phyloP scores from a whole-genome alignment of 2,329 filamentous ascomycete genomes.

The Pseudogymnoascus sp. region DNA sequence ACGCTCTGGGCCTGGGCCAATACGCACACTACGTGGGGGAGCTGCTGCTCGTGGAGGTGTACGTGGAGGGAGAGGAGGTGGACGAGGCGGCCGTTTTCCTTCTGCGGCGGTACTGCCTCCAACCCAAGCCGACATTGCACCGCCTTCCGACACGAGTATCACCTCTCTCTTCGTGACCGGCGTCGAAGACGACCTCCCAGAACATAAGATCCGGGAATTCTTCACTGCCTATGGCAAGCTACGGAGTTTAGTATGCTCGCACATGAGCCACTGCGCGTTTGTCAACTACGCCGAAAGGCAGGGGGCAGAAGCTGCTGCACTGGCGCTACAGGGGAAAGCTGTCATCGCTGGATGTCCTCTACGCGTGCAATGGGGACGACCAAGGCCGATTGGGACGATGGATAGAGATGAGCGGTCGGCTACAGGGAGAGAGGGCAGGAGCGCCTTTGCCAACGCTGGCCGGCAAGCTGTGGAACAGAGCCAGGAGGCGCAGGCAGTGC shows the following conservation, averaged over 20 bases:
- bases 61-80: conserved; percentile 33
- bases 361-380: conserved; percentile 84
- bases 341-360: conserved; percentile 87
- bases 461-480: conserved; percentile 29
- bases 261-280: conserved; percentile 95
- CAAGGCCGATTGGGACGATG: conserved; percentile 85
- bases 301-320: conserved; percentile 77
- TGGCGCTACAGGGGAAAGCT: conserved; percentile 76
- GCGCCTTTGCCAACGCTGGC: conserved; percentile 42
- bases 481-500: conserved; percentile 18
- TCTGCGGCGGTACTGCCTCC: conserved; percentile 68
- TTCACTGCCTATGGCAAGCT: conserved; percentile 86
- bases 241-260: conserved; percentile 87
- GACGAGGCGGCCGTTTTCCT: conserved; percentile 49
- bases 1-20: conserved; percentile 61
- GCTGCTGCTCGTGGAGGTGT: conserved; percentile 30
- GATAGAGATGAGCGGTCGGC: conserved; percentile 75
- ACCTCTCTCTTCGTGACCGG: conserved; percentile 93
- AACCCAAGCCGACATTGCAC: conserved; percentile 74
- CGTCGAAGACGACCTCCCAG: conserved; percentile 90
- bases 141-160: conserved; percentile 75
- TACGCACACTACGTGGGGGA: conserved; percentile 61
- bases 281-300: conserved; percentile 85
- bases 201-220: conserved; percentile 82
- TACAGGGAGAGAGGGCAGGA: conserved; percentile 71